A percentile compares a stretch with the other conserved stretches of the same genome.
Conservation (phyloP, 257 asterid species). For the Penstemon davidsonii region DNA sequence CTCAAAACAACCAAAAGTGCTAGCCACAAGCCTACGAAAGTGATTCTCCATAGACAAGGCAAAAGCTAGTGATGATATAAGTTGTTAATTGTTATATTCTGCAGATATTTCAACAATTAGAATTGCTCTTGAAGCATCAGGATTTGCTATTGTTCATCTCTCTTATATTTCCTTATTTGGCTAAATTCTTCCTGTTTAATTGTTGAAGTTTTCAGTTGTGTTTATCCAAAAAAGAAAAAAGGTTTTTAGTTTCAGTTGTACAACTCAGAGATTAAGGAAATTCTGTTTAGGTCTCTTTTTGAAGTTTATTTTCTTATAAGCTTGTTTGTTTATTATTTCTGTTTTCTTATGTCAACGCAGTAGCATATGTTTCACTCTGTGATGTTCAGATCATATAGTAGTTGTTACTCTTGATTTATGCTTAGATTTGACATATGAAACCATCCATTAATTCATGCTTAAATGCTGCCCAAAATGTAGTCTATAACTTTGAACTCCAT, state of each 20-base stretch:
- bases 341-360: not conserved
- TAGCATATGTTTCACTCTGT: not conserved
- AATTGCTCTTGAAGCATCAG: not conserved
- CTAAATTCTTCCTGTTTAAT: not conserved
- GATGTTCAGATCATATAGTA: not conserved
- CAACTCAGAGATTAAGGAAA: no score
- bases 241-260: no score
- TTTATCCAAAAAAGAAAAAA: no score
- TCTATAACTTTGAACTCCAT: constrained; percentile 20
- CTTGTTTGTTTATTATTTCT: not conserved
- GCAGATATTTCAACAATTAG: not conserved
- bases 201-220: no score
- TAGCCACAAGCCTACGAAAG: not conserved
- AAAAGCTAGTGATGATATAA: not conserved
- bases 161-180: not conserved
- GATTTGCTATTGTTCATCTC: constrained; percentile 3
- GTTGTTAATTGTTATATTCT: not conserved
- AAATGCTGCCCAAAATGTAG: constrained; percentile 1
- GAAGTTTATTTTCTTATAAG: not conserved
- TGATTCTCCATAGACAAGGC: not conserved
- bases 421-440: not conserved
- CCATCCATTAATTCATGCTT: not conserved
- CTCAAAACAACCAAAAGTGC: not conserved
- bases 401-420: not conserved
- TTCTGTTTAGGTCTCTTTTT: no score